Conservation (phyloP, 2,329 filamentous ascomycete genomes). For the Alternaria metachromatica region DNA sequence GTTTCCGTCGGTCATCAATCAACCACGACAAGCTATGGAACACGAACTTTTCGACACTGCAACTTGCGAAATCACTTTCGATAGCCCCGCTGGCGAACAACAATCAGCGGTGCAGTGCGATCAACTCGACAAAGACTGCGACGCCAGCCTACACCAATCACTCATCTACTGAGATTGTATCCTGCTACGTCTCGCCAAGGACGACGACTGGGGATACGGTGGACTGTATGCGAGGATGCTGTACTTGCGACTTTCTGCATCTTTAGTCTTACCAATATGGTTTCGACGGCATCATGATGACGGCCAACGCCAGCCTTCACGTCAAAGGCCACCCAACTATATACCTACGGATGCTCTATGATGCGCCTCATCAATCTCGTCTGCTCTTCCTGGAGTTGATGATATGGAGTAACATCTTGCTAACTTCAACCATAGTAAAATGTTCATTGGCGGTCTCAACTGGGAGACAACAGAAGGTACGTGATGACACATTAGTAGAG, state of each 20-base stretch:
- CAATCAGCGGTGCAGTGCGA: neutral
- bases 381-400: neutral
- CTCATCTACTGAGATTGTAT: neutral
- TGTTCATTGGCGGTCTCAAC: slow-evolving; percentile 98
- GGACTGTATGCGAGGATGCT: neutral
- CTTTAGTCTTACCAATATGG: neutral
- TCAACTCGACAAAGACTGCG: neutral
- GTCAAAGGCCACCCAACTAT: neutral
- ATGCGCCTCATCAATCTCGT: slow-evolving; percentile 15
- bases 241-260: neutral
- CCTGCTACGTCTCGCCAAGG: neutral
- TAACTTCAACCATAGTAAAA: slow-evolving; percentile 71
- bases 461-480: slow-evolving; percentile 99
- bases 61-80: neutral
- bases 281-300: neutral
- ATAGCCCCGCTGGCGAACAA: neutral
- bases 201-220: neutral
- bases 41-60: neutral
- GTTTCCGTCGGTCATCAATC: neutral
- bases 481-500: slow-evolving; percentile 46
- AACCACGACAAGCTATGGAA: neutral
- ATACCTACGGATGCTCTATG: slow-evolving; percentile 1
- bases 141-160: neutral
- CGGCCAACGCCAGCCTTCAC: neutral
- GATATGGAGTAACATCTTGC: slow-evolving; percentile 5